Evolutionary conservation across 2,329 filamentous ascomycete species (phyloP).

Genomic region (Trichoderma harzianum): DNA sequence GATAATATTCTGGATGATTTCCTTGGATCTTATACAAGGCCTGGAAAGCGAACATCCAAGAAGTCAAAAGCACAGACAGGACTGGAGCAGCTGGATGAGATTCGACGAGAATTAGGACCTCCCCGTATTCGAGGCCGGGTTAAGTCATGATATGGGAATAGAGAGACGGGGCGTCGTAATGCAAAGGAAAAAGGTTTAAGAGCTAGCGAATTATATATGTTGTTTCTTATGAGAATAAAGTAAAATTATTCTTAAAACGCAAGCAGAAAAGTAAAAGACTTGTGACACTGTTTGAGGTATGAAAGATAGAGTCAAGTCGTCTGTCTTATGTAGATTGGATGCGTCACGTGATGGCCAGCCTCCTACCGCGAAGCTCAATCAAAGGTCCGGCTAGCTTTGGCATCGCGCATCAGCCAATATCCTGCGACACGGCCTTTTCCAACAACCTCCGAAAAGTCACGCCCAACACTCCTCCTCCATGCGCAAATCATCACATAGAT

Average conservation of each 20-base stretch:
- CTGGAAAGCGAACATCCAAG: slow-evolving; percentile 71
- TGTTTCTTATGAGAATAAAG: neutral
- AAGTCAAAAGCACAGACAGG: slow-evolving; percentile 79
- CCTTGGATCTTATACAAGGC: slow-evolving; percentile 67
- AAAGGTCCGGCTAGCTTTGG: slow-evolving; percentile 9
- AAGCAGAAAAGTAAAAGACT: neutral
- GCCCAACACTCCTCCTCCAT: slow-evolving; percentile 28
- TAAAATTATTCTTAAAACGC: neutral
- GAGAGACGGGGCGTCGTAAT: neutral
- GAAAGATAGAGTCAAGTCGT: neutral
- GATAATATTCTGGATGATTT: slow-evolving; percentile 93
- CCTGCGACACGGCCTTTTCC: slow-evolving; percentile 8
- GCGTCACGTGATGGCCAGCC: slow-evolving; percentile 17
- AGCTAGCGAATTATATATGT: neutral
- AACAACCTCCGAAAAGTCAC: neutral
- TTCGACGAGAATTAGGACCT: slow-evolving; percentile 74
- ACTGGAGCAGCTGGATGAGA: slow-evolving; percentile 85
- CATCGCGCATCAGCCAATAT: slow-evolving; percentile 9
- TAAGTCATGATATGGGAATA: slow-evolving; percentile 8
- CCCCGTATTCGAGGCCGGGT: slow-evolving; percentile 53
- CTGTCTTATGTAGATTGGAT: neutral
- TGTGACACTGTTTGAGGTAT: neutral
- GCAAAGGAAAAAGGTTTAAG: neutral
- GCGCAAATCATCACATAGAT: slow-evolving; percentile 32
- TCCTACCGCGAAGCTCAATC: slow-evolving; percentile 17